Evolutionary conservation across 2,329 filamentous ascomycete species (phyloP), one percentile per base, ranked within the genome.

Genomic region (Thyridium curvatum): DNA sequence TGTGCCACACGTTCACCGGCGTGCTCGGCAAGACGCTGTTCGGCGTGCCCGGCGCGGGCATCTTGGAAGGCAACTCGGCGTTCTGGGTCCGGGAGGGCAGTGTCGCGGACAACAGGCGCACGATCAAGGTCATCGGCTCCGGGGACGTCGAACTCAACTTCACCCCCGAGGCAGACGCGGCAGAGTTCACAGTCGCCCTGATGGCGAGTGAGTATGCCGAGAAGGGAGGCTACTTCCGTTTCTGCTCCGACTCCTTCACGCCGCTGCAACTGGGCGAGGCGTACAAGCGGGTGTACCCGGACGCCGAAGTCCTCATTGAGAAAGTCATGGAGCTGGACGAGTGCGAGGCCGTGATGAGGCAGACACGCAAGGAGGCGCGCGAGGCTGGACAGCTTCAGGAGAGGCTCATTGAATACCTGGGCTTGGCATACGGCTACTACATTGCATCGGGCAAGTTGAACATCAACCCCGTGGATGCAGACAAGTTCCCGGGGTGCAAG

Each of bases 1-100:
- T 57, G 3, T 41, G 60, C 14, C 55, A 56, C 38, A 48, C 55
- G 29, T 46, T 61, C 30, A 54, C 47, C 15, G 59, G 59, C 5
- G 41, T 51, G 10, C 40, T 59, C 10, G 52, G 46, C 12, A 52
- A 59, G 15, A 35, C 52, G 2, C 35, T 55, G 6, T 55, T 55
- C 31, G 44, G 41, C 12, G 43, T 39, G 18, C 34, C 47, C 17
- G 38, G 42, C 28, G 28, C 44, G 34, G 41, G 35, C 4, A 28
- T 38, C n/a, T 48, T 48, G 26, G 35, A 45, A 5, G 41, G 44
- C 4, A 17, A 47, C 32, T 40, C 42, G 14, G 45, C 45, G 3
- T 40, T 44, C 26, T 48, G 44, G 48, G 45, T 48, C 32, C 40
- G 36, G 5, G 35, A 42, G 34, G 40, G 30, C 12, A 43, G 37